Conservation (phyloP, 2,329 filamentous ascomycete genomes). For the Berkeleyomyces rouxiae region DNA sequence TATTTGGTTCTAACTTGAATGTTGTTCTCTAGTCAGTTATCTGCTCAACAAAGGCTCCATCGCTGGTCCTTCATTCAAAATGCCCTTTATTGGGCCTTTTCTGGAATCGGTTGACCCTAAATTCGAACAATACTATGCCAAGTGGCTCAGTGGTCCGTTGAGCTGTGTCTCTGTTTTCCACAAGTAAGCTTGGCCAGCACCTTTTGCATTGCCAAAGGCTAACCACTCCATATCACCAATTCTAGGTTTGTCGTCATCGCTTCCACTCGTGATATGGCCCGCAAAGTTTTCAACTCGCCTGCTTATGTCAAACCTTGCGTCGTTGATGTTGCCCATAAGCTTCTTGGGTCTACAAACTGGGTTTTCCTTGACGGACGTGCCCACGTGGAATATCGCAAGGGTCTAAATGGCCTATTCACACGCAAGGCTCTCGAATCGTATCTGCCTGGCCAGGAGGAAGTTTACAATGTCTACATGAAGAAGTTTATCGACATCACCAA, state of each 20-base stretch:
- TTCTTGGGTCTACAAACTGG: conserved; percentile 85
- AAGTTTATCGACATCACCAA: conserved; percentile 61
- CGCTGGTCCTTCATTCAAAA: conserved; percentile 56
- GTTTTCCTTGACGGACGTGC: conserved; percentile 91
- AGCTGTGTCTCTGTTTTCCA: conserved; percentile 98
- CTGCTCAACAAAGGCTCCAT: conserved; percentile 60
- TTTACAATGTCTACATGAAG: conserved; percentile 76
- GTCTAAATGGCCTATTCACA: conserved; percentile 86
- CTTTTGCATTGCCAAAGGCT: background rate
- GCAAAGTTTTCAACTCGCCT: conserved; percentile 94
- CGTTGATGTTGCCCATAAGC: conserved; percentile 84
- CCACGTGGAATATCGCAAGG: conserved; percentile 94
- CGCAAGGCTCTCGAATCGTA: conserved; percentile 75
- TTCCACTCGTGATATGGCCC: conserved; percentile 82
- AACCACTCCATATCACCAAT: background rate
- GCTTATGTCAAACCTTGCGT: conserved; percentile 87
- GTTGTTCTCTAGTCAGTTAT: conserved; percentile 46
- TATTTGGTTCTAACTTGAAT: background rate
- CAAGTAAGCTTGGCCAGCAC: conserved; percentile 49
- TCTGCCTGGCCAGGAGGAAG: conserved; percentile 79
- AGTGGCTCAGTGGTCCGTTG: conserved; percentile 80
- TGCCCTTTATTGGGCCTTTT: conserved; percentile 89
- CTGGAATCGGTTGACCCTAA: conserved; percentile 81
- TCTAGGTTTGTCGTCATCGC: conserved; percentile 88
- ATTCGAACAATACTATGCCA: conserved; percentile 77